Evolutionary conservation across 345 rosid genomes (phyloP), one percentile per base, ranked within the genome.

Genomic region (Eutrema japonicum): DNA sequence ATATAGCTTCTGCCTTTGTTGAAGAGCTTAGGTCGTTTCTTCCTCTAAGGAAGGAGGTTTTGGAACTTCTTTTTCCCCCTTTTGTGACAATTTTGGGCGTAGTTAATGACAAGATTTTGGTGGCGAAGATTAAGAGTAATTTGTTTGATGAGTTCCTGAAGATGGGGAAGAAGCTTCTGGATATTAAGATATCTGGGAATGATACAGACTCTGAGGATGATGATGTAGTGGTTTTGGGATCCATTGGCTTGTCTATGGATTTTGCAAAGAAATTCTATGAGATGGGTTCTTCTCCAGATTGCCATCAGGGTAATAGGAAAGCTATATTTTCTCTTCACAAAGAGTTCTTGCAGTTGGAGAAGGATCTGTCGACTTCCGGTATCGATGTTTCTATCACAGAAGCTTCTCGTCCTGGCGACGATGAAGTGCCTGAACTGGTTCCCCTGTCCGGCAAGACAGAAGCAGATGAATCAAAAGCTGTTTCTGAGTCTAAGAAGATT

Each of bases 271-370:
- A 73, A 80, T 85, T 95, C 35, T 95, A 84, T 46, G 93, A 92
- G 45, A 55, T 88, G 82, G 97, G 96, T 49, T 92, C 97, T 55
- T 80, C 90, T 11, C 71, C 76, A 2, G 89, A 84, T 10, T 92
- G 96, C 48, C 78, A 36, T 14, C 99, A 95, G 75, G 96, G 97
- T 41, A 95, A 88, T 73, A 87, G 99, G 93, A 95, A 90, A 79
- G 59, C 80, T 22, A 42, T 95, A 8, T 84, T 90, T 50, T 68
- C 82, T 40, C 73, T 92, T 67, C 88, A 95, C 46, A 84, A 85
- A 29, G 87, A 84, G 75, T 95, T 92, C 64, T 66, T 77, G 66
- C 89, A 84, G 86, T 70, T 88, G 80, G 97, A 92, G 85, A 92
- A 83, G 86, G 95, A 85, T 16, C 52, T 80, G 73, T 71, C 48